Base-by-base conservation (phyloP, 805 yeast genomes). In the Saccharomycopsis lassenensis region DNA sequence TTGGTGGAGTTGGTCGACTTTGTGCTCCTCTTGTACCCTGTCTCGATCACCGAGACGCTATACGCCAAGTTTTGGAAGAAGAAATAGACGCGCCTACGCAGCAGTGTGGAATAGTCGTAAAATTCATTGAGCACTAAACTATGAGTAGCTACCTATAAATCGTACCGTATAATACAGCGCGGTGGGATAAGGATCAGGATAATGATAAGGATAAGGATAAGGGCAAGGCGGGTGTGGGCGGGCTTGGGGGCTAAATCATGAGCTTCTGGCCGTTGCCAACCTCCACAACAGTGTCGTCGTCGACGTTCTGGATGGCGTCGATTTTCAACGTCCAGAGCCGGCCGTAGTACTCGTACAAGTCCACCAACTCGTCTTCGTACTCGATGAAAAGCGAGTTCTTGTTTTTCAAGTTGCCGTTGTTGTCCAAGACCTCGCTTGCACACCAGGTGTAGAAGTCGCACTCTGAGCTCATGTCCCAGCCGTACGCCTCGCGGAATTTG, bases 391-490 rank as follows among this genome's bases (percentile, higher is more conserved):
- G n/a, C 11, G 39, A 23, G 22, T 35, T 24, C 7, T 16, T n/a
- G 20, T 39, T 30, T 20, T 31, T 30, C 29, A 29, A 17, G 4
- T 17, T 24, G 12, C 34, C 36, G 4, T 19, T 26, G 7, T 21
- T 22, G 29, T 34, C 28, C 3, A 41, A 21, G 10, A 37, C 8
- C 24, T 41, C 45, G 12, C 27, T 24, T 10, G 42, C 45, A 25
- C 45, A 41, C 45, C 45, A 41, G n/a, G 14, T 16, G 37, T 41
- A 41, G 5, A 30, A 16, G 5, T 19, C 31, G 20, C 45, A 41
- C 29, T 37, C 36, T 15, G 12, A 15, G 3, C 19, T 14, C 24
- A 37, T 27, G 12, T 38, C 33, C 45, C 45, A 41, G 11, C 45
- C 43, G 23, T 6, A 29, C 6, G 31, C 40, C 7, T 32, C 14